Evolutionary conservation across 129 eudicot genomes (phyloP).

Genomic region (Ambrosia trifida): DNA sequence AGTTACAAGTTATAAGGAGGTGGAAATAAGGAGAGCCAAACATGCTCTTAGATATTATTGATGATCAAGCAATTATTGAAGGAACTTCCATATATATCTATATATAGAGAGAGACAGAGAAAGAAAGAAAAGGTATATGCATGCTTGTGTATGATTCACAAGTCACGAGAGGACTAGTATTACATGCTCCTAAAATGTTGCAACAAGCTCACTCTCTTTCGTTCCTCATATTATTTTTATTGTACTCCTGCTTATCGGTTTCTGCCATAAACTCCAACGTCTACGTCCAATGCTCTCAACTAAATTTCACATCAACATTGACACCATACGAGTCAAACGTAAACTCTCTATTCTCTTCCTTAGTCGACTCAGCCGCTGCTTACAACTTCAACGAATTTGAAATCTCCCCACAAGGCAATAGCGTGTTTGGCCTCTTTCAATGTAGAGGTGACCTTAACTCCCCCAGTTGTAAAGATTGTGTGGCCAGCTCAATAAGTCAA

Average conservation of each 20-base stretch:
- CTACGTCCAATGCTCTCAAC: constrained; percentile 56
- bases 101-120: no score
- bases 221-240: neutral
- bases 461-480: constrained; percentile 40
- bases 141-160: neutral
- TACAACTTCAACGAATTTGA: constrained; percentile 50
- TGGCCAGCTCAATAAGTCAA: constrained; percentile 43
- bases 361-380: constrained; percentile 53
- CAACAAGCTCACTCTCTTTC: neutral
- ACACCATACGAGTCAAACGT: constrained; percentile 54
- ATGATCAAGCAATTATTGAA: no score
- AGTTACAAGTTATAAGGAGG: no score
- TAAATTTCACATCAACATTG: constrained; percentile 27
- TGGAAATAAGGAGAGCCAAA: no score
- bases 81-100: no score
- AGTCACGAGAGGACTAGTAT: neutral
- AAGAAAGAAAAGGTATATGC: no score
- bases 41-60: no score
- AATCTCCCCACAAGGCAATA: constrained; percentile 37
- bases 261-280: constrained; percentile 46
- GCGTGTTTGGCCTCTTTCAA: constrained; percentile 51
- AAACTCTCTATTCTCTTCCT: constrained; percentile 58
- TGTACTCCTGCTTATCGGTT: constrained; percentile 13
- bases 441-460: constrained; percentile 23
- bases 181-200: neutral